Base-by-base conservation (phyloP, 2,329 filamentous ascomycete genomes). In the Nemania abortiva region DNA sequence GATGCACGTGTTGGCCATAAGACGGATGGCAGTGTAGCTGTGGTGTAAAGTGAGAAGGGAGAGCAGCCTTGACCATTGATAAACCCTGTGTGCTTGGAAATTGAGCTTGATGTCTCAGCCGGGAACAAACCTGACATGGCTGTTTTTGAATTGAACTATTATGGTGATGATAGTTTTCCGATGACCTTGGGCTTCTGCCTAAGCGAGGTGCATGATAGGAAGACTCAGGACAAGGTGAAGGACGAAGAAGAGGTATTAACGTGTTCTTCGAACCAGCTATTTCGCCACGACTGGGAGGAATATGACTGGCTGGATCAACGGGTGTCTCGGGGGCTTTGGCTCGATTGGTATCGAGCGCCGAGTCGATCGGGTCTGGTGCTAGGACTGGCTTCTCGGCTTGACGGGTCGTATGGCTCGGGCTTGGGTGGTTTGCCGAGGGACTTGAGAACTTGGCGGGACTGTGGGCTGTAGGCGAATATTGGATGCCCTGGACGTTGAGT, bases 121-220 rank as follows among this genome's bases (percentile, higher is more conserved):
- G 75, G 6, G 72, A 64, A 53, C 79, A 81, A 4, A 76, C 60
- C 20, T 76, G 73, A 47, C 79, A 81, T 24, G 75, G 74, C 11
- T 74, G 74, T 52, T 77, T 79, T n/a, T 72, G 59, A 6, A 29
- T 27, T 62, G 47, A 66, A 37, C 7, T 70, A 65, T 59, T 62
- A 59, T 64, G 52, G 22, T 70, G 55, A 22, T 58, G 27, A 20
- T 50, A 54, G 5, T 58, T 59, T 29, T 66, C 70, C 1, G 61
- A 54, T 5, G 54, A 18, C 39, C 13, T 22, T 20, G 60, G 39
- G 56, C 52, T 70, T 45, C 55, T 27, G 13, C 45, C 60, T n/a
- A 54, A 13, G 49, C 65, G 39, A 55, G 69, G 61, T 59, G 53
- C 6, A 29, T 66, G 37, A 42, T 63, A 29, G 18, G 68, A 50